A percentile compares a stretch with the other conserved stretches of the same genome.
These are phyloP conservation scores for Platanthera guangdongensis DNA, from an alignment of 106 monocot genomes.

Conservation along the genomic window DNA sequence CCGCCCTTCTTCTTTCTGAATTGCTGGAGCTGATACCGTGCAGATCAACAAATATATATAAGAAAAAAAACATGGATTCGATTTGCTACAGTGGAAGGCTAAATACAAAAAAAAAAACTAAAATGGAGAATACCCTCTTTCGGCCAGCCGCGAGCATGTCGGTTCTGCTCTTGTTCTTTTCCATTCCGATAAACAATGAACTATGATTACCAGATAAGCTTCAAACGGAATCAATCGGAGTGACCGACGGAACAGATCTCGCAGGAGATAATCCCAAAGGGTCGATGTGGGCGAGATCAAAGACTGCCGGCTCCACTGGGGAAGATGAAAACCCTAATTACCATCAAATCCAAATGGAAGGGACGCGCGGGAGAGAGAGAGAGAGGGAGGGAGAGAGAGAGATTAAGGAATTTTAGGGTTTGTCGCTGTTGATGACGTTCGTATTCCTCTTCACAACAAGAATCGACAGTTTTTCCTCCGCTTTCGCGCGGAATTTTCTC, in stretches of 20 bases:
- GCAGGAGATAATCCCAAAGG: not conserved
- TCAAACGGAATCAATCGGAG: conserved; percentile 4
- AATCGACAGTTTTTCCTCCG: too few relatives aligned
- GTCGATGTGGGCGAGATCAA: not conserved
- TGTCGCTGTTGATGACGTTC: too few relatives aligned
- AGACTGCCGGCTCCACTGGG: not conserved
- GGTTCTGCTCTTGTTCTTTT: conserved; percentile 57
- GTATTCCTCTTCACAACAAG: too few relatives aligned
- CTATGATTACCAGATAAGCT: not conserved
- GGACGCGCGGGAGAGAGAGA: too few relatives aligned
- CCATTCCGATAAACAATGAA: conserved; percentile 26
- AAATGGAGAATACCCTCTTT: conserved; percentile 53
- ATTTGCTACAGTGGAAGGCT: not conserved
- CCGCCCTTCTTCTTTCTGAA: conserved; percentile 79
- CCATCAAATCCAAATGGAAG: too few relatives aligned
- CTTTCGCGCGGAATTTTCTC: too few relatives aligned
- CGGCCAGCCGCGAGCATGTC: conserved; percentile 89
- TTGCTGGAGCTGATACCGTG: conserved; percentile 63
- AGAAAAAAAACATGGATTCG: not conserved
- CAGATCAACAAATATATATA: not conserved
- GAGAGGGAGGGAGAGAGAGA: too few relatives aligned
- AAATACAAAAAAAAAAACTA: not conserved
- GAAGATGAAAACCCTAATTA: not conserved
- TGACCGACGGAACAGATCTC: not conserved
- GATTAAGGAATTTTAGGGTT: too few relatives aligned